Percentiles rank a stretch among this genome's conserved stretches.
Conservation (phyloP, 768 basidiomycete genomes). For the Termitomyces heimii region DNA sequence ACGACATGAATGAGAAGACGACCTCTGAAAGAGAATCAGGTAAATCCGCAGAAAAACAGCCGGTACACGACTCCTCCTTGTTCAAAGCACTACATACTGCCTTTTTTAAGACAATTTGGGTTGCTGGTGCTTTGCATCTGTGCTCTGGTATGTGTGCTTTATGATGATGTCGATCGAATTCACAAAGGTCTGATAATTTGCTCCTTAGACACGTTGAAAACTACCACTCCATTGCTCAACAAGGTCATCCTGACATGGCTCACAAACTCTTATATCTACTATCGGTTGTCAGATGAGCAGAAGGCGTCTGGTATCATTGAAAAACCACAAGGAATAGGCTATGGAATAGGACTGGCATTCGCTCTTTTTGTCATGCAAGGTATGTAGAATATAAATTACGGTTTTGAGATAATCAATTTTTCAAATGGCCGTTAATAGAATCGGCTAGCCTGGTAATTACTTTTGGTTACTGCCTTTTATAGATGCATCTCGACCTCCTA, state of each 20-base stretch:
- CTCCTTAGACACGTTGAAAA: slow-evolving; percentile 38
- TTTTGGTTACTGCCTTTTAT: background rate
- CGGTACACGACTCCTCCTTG: slow-evolving; percentile 40
- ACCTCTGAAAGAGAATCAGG: background rate
- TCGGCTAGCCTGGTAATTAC: slow-evolving; percentile 31
- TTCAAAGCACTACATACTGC: slow-evolving; percentile 40
- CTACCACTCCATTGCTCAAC: slow-evolving; percentile 50
- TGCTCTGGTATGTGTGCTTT: slow-evolving; percentile 25
- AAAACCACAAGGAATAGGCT: slow-evolving; percentile 46
- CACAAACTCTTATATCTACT: slow-evolving; percentile 38
- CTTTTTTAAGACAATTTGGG: slow-evolving; percentile 42
- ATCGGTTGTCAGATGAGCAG: slow-evolving; percentile 28
- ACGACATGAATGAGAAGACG: background rate
- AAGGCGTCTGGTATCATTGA: slow-evolving; percentile 26
- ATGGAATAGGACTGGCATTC: slow-evolving; percentile 55
- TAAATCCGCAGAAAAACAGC: background rate
- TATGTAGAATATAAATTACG: slow-evolving; percentile 12
- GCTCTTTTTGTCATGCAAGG: slow-evolving; percentile 60
- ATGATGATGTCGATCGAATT: background rate
- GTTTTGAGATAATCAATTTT: background rate
- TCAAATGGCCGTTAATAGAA: slow-evolving; percentile 20
- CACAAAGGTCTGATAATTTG: background rate
- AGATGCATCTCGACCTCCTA: background rate
- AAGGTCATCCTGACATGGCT: slow-evolving; percentile 60
- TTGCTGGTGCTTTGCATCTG: slow-evolving; percentile 42